Percentiles rank a stretch among this genome's conserved stretches.
Evolutionary conservation across 164 flowering plant species (phyloP).

Genomic region (Magnolia kwangsiensis): DNA sequence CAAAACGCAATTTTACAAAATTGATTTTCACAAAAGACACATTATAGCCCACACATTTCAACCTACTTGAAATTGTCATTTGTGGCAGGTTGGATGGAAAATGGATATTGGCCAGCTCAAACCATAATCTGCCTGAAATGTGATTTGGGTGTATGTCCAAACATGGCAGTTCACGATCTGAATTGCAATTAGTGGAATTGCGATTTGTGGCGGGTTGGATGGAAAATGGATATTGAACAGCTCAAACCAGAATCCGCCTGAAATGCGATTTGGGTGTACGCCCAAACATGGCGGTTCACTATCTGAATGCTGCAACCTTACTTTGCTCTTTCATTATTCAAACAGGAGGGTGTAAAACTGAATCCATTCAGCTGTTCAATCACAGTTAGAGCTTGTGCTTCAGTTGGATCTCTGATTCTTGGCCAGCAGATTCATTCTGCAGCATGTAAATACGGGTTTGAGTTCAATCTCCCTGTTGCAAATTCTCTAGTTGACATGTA

Average conservation of each 20-base stretch:
- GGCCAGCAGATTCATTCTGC: conserved; percentile 74
- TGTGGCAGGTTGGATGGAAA: background rate
- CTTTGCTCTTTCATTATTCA: conserved; percentile 1
- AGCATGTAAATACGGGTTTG: conserved; percentile 49
- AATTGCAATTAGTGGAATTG: background rate
- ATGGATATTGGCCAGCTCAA: background rate
- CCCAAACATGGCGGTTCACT: background rate
- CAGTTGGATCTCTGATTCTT: conserved; percentile 31
- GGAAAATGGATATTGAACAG: background rate
- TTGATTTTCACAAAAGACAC: background rate
- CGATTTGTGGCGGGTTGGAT: background rate
- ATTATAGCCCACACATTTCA: background rate
- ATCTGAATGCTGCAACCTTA: background rate
- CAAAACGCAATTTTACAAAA: too few species aligned
- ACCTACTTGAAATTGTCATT: background rate
- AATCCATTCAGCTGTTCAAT: conserved; percentile 65
- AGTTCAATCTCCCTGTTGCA: conserved; percentile 55
- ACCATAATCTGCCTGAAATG: background rate
- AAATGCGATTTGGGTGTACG: background rate
- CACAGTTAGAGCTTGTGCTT: conserved; percentile 78
- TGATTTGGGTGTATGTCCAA: background rate
- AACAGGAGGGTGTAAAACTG: conserved; percentile 61
- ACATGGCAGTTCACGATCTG: background rate
- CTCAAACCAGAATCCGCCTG: background rate
- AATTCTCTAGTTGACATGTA: conserved; percentile 89